Evolutionary conservation across 805 yeast genomes (phyloP).

Genomic region (Candida piceae): DNA sequence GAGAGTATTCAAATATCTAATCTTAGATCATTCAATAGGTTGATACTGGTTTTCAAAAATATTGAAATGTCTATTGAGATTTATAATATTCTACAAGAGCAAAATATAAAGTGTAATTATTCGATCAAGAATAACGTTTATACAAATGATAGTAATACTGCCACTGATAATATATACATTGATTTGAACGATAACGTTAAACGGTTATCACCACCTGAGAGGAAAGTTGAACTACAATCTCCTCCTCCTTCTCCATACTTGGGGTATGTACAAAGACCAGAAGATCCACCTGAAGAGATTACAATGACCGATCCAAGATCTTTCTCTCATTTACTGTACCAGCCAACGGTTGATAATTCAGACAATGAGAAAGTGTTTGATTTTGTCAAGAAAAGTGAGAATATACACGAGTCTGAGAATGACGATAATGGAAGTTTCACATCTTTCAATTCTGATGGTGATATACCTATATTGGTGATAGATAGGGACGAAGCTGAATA

Average conservation of each 20-base stretch:
- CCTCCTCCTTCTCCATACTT: conserved; percentile 34
- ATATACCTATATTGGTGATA: conserved; percentile 25
- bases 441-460: conserved; percentile 6
- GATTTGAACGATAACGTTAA: conserved; percentile 1
- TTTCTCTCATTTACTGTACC: conserved; percentile 26
- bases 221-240: conserved; percentile 28
- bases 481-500: conserved; percentile 27
- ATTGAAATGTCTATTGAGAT: conserved; percentile 11
- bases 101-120: conserved; percentile 19
- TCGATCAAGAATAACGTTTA: conserved; percentile 17
- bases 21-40: conserved; percentile 24
- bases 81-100: conserved; percentile 10
- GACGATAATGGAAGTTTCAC: too few species aligned
- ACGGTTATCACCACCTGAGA: conserved; percentile 22
- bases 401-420: too few species aligned
- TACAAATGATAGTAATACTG: too few species aligned
- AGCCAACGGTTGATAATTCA: conserved; percentile 15
- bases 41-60: conserved; percentile 23
- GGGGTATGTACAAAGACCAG: conserved; percentile 27
- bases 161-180: neutral
- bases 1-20: conserved; percentile 17
- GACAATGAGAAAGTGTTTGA: conserved; percentile 18
- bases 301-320: conserved; percentile 28
- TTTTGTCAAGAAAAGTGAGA: neutral
- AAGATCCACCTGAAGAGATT: conserved; percentile 29